phyloP scores from a whole-genome alignment of 371 early-diverging fungal genomes.

The Apophysomyces ossiformis region DNA sequence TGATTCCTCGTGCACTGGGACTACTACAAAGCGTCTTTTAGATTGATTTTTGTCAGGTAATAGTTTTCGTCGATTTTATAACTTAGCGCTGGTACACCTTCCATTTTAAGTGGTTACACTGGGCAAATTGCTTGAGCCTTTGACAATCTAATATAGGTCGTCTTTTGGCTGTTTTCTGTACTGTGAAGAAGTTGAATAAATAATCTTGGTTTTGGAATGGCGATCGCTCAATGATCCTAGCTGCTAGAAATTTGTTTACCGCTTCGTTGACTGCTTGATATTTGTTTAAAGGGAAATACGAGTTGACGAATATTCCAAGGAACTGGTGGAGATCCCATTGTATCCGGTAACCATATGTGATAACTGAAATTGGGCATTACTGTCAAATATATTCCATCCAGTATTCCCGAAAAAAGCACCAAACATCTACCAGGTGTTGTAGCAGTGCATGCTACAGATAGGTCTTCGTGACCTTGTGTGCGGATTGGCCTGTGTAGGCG shows the following conservation, averaged over 20 bases:
- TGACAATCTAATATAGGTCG: constrained; percentile 14
- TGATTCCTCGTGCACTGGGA: constrained; percentile 15
- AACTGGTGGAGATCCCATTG: constrained; percentile 1
- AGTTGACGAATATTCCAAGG: neutral
- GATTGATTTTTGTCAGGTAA: constrained; percentile 16
- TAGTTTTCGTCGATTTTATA: constrained; percentile 16
- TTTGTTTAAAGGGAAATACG: neutral
- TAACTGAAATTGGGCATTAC: neutral
- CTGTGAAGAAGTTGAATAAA: constrained; percentile 15
- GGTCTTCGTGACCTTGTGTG: no score
- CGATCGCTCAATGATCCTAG: constrained; percentile 1
- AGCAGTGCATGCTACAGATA: no score
- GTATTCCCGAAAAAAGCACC: neutral
- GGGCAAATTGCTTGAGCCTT: constrained; percentile 9
- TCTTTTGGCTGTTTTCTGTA: constrained; percentile 8
- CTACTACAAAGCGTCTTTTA: constrained; percentile 18
- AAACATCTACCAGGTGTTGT: neutral
- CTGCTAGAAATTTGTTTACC: constrained; percentile 12
- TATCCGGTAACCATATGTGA: neutral
- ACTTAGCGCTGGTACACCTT: constrained; percentile 18
- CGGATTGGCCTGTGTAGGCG: no score
- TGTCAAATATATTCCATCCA: no score
- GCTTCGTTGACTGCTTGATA: constrained; percentile 7
- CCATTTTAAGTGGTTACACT: constrained; percentile 22
- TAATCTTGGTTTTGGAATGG: constrained; percentile 10